Conservation (phyloP, 257 asterid genomes). For the Mentha longifolia region DNA sequence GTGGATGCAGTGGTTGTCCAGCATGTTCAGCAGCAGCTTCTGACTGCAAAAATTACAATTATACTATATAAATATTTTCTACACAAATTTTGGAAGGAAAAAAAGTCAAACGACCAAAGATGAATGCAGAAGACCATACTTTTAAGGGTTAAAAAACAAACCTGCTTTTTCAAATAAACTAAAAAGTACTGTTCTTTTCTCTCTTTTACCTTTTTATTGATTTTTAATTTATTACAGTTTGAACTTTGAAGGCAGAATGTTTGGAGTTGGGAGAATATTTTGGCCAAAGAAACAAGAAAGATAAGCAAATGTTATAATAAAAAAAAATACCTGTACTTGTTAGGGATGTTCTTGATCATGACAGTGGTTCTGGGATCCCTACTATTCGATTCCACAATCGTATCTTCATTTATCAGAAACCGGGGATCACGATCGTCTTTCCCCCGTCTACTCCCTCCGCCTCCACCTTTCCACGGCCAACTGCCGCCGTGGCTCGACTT, state of each 20-base stretch:
- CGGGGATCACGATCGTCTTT: conserved; percentile 71
- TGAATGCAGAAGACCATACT: conserved; percentile 1
- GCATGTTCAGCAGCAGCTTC: conserved; percentile 93
- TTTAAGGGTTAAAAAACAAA: background rate
- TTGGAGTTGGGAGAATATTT: conserved; percentile 36
- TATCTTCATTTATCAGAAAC: conserved; percentile 70
- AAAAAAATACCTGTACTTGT: conserved; percentile 78
- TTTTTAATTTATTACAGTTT: background rate
- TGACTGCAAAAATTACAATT: conserved; percentile 70
- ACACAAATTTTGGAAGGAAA: background rate
- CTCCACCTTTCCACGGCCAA: conserved; percentile 50
- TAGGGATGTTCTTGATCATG: conserved; percentile 98
- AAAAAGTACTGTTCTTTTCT: too few relatives aligned
- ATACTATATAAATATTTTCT: background rate
- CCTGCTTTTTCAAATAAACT: background rate
- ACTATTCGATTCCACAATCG: conserved; percentile 58
- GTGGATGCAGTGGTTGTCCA: conserved; percentile 98
- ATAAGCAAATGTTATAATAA: background rate
- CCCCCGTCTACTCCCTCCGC: conserved; percentile 33
- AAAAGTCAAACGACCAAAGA: conserved; percentile 24
- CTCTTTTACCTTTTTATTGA: background rate
- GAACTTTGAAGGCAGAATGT: conserved; percentile 8
- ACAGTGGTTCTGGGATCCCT: conserved; percentile 87
- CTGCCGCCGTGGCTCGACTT: conserved; percentile 19
- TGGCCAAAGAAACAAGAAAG: conserved; percentile 44